Evolutionary conservation across 2,329 filamentous ascomycete genomes (phyloP).

Genomic region (Colletotrichum liaoningense): DNA sequence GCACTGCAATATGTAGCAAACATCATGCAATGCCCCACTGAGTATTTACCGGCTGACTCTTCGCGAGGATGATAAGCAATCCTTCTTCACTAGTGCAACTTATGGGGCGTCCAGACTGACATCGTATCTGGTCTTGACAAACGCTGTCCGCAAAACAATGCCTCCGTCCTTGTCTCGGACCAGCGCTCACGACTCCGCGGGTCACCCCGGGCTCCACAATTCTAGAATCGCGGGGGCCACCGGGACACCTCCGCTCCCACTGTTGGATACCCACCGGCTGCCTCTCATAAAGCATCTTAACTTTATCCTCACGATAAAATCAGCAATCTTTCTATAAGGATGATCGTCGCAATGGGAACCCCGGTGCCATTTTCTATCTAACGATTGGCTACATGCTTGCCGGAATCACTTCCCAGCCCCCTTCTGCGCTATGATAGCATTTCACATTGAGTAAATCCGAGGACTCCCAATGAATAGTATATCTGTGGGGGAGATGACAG

Average conservation of each 20-base stretch:
- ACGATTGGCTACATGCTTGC: too few species aligned
- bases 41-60: not conserved
- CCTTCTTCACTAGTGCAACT: not conserved
- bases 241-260: not conserved
- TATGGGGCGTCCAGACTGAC: not conserved
- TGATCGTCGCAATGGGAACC: too few species aligned
- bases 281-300: too few species aligned
- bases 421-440: too few species aligned
- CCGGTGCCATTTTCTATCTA: too few species aligned
- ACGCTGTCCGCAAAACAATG: too few species aligned
- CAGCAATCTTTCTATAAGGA: too few species aligned
- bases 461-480: too few species aligned
- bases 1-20: not conserved
- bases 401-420: too few species aligned
- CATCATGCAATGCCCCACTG: not conserved
- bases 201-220: not conserved
- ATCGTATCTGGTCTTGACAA: not conserved
- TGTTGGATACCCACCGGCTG: not conserved
- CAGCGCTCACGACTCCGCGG: not conserved
- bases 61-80: not conserved
- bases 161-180: not conserved
- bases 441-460: too few species aligned
- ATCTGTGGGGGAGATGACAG: too few species aligned
- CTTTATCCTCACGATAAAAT: too few species aligned
- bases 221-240: not conserved